Percentiles rank a stretch among this genome's conserved stretches.
These are phyloP conservation scores for Xylariaceae sp. DNA, from an alignment of 2,329 filamentous ascomycete genomes.

Conservation along the genomic window DNA sequence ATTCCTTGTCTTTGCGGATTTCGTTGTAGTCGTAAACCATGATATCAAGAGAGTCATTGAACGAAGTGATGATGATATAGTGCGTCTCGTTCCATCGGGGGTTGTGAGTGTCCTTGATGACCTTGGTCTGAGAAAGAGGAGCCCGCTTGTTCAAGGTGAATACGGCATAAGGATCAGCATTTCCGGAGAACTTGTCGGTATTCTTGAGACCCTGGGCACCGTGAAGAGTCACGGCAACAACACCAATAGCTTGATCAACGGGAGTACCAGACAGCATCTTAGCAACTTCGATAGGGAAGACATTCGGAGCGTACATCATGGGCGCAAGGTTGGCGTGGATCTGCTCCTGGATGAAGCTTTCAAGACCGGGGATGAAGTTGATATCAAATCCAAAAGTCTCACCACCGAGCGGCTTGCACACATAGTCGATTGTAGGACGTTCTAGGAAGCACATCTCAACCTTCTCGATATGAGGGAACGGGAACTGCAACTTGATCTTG, in stretches of 20 bases:
- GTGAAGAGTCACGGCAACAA: conserved; percentile 85
- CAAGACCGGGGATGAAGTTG: conserved; percentile 95
- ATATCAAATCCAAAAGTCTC: conserved; percentile 97
- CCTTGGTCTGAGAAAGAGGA: conserved; percentile 84
- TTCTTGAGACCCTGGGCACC: conserved; percentile 92
- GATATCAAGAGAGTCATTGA: conserved; percentile 81
- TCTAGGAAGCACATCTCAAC: conserved; percentile 94
- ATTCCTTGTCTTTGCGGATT: conserved; percentile 90
- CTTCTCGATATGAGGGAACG: conserved; percentile 91
- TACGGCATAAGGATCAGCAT: conserved; percentile 82
- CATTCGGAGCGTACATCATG: conserved; percentile 98
- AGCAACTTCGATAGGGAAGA: conserved; percentile 96
- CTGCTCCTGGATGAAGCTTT: conserved; percentile 90
- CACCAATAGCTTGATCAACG: conserved; percentile 92
- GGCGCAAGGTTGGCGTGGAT: conserved; percentile 90
- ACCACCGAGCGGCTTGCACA: conserved; percentile 94
- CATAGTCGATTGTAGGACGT: conserved; percentile 85
- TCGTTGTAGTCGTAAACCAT: conserved; percentile 91
- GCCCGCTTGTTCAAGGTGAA: conserved; percentile 79
- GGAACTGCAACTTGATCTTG: conserved; percentile 94
- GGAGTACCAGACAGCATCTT: conserved; percentile 95
- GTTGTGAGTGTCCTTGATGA: conserved; percentile 73
- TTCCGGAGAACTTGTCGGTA: conserved; percentile 85
- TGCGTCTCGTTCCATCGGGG: conserved; percentile 96
- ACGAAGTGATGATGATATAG: conserved; percentile 88